A percentile compares a stretch with the other conserved stretches of the same genome.
Conservation (phyloP, 306 rosid genomes). For the Biancaea sappan region DNA sequence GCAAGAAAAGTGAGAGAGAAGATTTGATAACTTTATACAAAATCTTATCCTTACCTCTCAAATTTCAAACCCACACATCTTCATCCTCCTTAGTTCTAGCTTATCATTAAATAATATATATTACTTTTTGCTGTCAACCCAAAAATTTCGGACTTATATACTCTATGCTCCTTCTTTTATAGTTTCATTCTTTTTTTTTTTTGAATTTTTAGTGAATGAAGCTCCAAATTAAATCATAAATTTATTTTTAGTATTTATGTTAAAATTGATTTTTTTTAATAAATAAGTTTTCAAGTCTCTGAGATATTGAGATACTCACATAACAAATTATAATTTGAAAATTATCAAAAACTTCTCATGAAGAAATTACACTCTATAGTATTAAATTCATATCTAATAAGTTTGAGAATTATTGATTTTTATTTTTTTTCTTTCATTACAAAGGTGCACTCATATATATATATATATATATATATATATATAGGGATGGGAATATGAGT, state of each 20-base stretch:
- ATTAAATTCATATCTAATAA: neutral
- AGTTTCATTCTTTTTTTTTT: too few relatives aligned
- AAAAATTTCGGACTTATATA: neutral
- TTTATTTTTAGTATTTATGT: too few relatives aligned
- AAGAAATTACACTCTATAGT: neutral
- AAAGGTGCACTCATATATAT: neutral
- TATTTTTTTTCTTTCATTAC: neutral
- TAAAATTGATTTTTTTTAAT: too few relatives aligned
- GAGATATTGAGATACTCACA: too few relatives aligned
- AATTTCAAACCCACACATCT: constrained; percentile 38
- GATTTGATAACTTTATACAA: neutral
- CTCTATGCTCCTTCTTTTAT: neutral
- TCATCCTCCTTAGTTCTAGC: constrained; percentile 33
- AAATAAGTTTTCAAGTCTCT: too few relatives aligned
- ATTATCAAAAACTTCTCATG: neutral
- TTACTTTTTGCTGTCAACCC: constrained; percentile 11
- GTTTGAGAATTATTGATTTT: neutral
- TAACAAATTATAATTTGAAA: too few relatives aligned
- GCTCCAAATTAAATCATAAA: too few relatives aligned
- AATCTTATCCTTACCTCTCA: constrained; percentile 27
- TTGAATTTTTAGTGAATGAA: too few relatives aligned
- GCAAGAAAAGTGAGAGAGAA: constrained; percentile 9
- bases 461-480: too few relatives aligned
- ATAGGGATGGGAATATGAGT: neutral
- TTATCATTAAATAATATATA: constrained; percentile 19